Conservation (phyloP, 2,329 filamentous ascomycete genomes). For the Arachnomyces sp. region DNA sequence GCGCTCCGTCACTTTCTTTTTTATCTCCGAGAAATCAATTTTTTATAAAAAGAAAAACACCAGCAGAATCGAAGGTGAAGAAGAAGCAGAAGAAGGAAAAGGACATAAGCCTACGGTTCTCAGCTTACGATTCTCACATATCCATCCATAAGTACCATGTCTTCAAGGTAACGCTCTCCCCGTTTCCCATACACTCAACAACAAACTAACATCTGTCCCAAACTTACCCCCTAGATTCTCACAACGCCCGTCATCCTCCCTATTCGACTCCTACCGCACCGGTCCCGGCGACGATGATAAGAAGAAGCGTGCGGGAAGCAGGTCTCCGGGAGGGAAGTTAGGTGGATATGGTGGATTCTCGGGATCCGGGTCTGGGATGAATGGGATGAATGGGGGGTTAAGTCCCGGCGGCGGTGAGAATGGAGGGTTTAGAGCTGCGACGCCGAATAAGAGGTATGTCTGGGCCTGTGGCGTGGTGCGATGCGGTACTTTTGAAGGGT, state of each 20-base stretch:
- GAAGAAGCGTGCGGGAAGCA: constrained; percentile 29
- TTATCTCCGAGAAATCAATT: no score
- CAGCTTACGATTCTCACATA: no score
- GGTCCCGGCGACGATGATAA: constrained; percentile 31
- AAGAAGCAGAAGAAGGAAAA: no score
- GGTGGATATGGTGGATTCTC: constrained; percentile 22
- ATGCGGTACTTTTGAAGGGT: no score
- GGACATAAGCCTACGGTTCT: no score
- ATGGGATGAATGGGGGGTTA: constrained; percentile 5
- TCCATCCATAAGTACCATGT: no score
- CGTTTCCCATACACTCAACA: no score
- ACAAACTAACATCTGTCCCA: no score
- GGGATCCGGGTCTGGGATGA: constrained; percentile 10
- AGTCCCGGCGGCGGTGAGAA: constrained; percentile 24
- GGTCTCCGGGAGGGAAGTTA: constrained; percentile 27
- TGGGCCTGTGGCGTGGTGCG: background rate
- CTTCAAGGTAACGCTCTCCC: no score
- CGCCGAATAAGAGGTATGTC: constrained; percentile 59
- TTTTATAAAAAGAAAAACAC: no score
- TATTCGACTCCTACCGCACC: constrained; percentile 66
- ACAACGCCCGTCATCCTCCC: constrained; percentile 58
- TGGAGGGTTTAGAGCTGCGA: constrained; percentile 54
- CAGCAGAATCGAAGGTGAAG: no score
- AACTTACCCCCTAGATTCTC: constrained; percentile 48
- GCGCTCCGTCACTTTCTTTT: no score